phyloP scores from a whole-genome alignment of 2,329 filamentous ascomycete species.

The Sporothrix variecibatus region DNA sequence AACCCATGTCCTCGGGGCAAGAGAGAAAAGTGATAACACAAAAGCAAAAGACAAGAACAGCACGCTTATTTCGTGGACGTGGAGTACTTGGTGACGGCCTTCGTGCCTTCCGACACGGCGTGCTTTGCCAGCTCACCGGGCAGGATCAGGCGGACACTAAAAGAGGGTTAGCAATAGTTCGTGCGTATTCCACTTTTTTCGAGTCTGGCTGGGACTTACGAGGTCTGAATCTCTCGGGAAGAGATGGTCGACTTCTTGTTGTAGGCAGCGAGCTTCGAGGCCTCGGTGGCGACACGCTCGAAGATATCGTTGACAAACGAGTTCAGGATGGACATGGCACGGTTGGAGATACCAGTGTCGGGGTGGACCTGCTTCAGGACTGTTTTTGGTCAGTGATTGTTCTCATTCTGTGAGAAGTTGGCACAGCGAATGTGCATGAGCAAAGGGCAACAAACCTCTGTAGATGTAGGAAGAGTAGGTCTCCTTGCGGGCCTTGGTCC shows the following conservation, averaged over 20 bases:
- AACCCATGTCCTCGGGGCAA: constrained; percentile 47
- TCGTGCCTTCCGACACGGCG: constrained; percentile 98
- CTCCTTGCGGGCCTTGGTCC: constrained; percentile 99
- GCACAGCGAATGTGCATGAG: not conserved
- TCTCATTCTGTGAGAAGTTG: too few species aligned
- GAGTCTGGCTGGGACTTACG: constrained; percentile 50
- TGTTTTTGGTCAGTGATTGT: too few species aligned
- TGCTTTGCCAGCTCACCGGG: constrained; percentile 99
- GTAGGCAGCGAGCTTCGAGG: constrained; percentile 98
- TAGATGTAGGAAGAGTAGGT: constrained; percentile 99
- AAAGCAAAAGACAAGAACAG: constrained; percentile 55
- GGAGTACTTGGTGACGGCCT: constrained; percentile 99
- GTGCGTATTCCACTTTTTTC: not conserved
- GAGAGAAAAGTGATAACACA: constrained; percentile 37
- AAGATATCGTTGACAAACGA: constrained; percentile 99
- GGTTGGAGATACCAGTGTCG: constrained; percentile 99
- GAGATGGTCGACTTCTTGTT: constrained; percentile 99
- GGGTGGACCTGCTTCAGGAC: constrained; percentile 99
- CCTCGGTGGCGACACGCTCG: constrained; percentile 97
- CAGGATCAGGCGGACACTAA: constrained; percentile 86
- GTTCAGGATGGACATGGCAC: constrained; percentile 99
- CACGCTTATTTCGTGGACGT: constrained; percentile 89
- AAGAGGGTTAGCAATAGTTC: constrained; percentile 48
- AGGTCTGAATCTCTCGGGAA: constrained; percentile 98
- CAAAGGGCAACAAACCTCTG: constrained; percentile 73